These are phyloP conservation scores for Fusarium sp. DNA, from an alignment of 2,329 filamentous ascomycete genomes.

Conservation along the genomic window DNA sequence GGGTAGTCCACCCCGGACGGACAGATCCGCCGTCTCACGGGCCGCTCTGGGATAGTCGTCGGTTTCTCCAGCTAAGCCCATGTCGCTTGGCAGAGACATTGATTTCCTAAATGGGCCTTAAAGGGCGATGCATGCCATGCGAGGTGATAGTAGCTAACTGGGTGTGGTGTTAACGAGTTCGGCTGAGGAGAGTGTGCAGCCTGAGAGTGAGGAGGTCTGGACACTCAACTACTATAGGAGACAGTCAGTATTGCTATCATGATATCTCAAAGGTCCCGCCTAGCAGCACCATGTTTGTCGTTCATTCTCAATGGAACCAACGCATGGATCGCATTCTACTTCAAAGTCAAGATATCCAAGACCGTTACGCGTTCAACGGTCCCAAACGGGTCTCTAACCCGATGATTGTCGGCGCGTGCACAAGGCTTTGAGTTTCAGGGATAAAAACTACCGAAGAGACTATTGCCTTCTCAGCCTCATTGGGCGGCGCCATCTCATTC, in stretches of 20 bases:
- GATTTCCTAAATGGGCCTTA: background rate
- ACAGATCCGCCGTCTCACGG: background rate
- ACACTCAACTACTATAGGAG: background rate
- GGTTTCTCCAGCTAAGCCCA: slow-evolving; percentile 14
- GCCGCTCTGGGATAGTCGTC: background rate
- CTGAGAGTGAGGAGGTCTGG: background rate
- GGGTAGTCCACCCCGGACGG: background rate
- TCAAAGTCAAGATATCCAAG: background rate
- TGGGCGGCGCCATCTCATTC: background rate
- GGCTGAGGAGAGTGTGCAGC: background rate
- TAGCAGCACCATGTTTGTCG: background rate
- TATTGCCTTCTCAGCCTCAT: background rate
- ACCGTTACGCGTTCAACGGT: background rate
- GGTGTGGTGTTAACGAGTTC: background rate
- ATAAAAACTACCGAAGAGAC: background rate
- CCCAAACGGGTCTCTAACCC: background rate
- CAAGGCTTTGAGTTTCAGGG: background rate
- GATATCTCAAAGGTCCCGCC: background rate
- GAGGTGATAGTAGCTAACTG: slow-evolving; percentile 21
- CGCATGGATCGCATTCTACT: background rate
- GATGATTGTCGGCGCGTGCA: background rate
- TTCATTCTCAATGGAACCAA: background rate
- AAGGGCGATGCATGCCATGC: slow-evolving; percentile 7
- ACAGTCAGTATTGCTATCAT: background rate
- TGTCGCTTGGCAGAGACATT: background rate